These are phyloP conservation scores for Fraxinus angustifolia DNA, from an alignment of 305 asterid genomes.

Conservation along the genomic window DNA sequence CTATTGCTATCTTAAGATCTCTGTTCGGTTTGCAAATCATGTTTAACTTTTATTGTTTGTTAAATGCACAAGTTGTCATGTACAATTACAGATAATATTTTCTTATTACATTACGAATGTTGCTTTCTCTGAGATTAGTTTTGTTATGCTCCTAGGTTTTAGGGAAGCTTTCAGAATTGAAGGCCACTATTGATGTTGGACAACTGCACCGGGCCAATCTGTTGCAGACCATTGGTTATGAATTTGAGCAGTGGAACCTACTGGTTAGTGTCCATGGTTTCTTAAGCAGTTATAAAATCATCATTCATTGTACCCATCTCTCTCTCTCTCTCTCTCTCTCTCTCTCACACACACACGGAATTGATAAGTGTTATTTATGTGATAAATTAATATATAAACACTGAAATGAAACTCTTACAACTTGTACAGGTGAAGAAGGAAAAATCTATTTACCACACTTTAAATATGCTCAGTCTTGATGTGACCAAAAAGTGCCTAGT, in stretches of 20 bases:
- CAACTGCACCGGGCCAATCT: constrained; percentile 41
- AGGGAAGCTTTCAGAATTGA: constrained; percentile 53
- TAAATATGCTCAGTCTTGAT: constrained; percentile 58
- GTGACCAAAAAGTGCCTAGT: constrained; percentile 63
- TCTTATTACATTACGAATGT: neutral
- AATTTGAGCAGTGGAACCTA: constrained; percentile 54
- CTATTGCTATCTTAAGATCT: constrained; percentile 2
- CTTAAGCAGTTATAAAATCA: neutral
- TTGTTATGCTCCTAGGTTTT: constrained; percentile 41
- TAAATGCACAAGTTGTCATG: neutral
- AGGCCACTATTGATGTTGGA: constrained; percentile 53
- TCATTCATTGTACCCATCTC: neutral
- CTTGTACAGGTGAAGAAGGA: constrained; percentile 52
- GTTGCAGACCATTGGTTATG: constrained; percentile 43
- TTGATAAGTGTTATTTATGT: neutral
- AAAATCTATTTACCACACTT: constrained; percentile 44
- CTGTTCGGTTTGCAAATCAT: neutral
- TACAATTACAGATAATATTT: neutral
- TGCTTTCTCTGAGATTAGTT: constrained; percentile 1
- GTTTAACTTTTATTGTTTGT: neutral
- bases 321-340: neutral
- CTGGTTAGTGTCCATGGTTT: constrained; percentile 40
- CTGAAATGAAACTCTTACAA: constrained; percentile 14
- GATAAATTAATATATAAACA: neutral
- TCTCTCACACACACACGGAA: neutral